Percentiles rank a stretch among this genome's conserved stretches.
phyloP scores from a whole-genome alignment of 2,329 filamentous ascomycete species.

The Fusarium sp. region DNA sequence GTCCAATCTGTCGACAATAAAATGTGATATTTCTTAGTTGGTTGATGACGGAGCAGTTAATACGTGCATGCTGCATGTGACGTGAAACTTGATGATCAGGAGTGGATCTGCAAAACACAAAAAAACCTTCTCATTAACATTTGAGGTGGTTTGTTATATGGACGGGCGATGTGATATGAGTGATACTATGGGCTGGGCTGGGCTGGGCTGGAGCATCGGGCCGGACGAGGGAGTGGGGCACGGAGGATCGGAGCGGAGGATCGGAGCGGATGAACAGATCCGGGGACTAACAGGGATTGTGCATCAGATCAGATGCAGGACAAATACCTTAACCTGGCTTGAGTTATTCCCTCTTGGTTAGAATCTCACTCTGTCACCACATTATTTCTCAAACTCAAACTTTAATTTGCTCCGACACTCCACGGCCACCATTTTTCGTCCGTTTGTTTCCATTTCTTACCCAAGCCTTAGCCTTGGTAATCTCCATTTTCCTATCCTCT shows the following conservation, averaged over 20 bases:
- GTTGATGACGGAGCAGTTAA: not conserved
- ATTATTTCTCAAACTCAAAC: not conserved
- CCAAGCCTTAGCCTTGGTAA: not conserved
- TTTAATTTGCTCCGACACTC: not conserved
- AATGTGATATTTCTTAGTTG: not conserved
- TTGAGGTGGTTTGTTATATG: not conserved
- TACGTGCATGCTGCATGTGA: not conserved
- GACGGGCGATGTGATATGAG: not conserved
- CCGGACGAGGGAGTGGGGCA: not conserved
- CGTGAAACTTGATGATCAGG: not conserved
- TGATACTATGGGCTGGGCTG: not conserved
- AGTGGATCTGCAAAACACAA: not conserved
- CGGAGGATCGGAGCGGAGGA: slow-evolving; percentile 14
- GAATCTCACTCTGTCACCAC: not conserved
- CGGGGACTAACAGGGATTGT: slow-evolving; percentile 14
- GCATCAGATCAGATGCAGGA: not conserved
- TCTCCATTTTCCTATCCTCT: not conserved
- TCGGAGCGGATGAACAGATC: slow-evolving; percentile 14
- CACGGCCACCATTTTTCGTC: not conserved
- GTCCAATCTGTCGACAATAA: accelerated
- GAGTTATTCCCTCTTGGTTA: not conserved
- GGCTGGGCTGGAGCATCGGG: not conserved
- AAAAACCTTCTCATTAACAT: not conserved
- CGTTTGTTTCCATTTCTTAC: not conserved
- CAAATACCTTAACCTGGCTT: not conserved